Base-by-base conservation (phyloP, 306 rosid genomes). In the Gleditsia sinensis region DNA sequence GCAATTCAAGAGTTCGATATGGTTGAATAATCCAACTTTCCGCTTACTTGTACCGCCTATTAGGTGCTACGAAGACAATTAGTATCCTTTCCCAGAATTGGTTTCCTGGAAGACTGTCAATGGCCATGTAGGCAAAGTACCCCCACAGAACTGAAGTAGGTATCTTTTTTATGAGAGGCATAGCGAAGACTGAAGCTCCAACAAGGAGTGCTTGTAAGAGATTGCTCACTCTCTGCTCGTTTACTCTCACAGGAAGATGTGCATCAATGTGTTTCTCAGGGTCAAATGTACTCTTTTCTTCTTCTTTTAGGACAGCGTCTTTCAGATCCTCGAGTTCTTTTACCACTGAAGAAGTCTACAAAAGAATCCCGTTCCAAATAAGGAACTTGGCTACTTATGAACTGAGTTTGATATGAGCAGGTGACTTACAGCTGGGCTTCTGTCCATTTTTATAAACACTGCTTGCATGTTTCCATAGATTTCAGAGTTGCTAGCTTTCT, bases 121-220 rank as follows among this genome's bases (percentile, higher is more conserved):
- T 89, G 77, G 98, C 97, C 97, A 91, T 93, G 84, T 80, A 93
- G 3, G 97, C 93, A 43, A 93, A 93, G 43, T 91, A 93, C 49
- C 98, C 97, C 98, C 98, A 93, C 19, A 90, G 82, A 80, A 93
- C 93, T 2, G 98, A 89, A 71, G 93, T 90, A 17, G 98, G 97
- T 67, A 91, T 89, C 85, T 72, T 87, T 77, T 81, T 91, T 25
- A 93, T 85, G 64, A 65, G 81, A 55, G 96, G 93, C 84, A 93
- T 84, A 14, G 93, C 93, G 65, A 82, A 85, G 14, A 93, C 83
- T 45, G 96, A 75, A 65, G 84, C 96, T 79, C 91, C 96, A 19
- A 93, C 97, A 45, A 91, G 82, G 57, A 91, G 71, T 59, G 98
- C 83, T 69, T 93, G 98, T 20, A 93, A 49, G 27, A 93, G 89